Conservation (phyloP, 2,329 filamentous ascomycete species). For the Calonectria ilicicola region DNA sequence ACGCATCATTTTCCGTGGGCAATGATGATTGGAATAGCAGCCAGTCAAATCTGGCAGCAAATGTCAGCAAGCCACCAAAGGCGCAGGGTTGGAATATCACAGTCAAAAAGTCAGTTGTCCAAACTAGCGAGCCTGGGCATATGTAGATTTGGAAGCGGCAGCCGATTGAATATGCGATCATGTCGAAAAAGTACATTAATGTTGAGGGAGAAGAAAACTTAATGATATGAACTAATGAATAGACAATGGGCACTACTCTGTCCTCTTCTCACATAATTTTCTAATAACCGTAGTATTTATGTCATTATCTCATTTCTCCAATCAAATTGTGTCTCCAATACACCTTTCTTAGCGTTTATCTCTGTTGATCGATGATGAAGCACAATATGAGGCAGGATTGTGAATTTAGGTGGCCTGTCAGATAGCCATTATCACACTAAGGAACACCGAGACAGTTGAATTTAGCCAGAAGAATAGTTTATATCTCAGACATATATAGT, state of each 20-base stretch:
- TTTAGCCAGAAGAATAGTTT: too few species aligned
- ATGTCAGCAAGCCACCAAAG: neutral
- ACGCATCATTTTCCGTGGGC: neutral
- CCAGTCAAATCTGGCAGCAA: neutral
- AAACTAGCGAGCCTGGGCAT: neutral
- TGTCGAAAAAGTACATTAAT: neutral
- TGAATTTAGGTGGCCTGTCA: too few species aligned
- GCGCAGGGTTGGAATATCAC: neutral
- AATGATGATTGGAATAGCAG: neutral
- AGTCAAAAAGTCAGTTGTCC: neutral
- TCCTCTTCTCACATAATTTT: too few species aligned
- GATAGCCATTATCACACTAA: too few species aligned
- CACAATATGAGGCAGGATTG: too few species aligned
- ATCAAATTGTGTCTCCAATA: too few species aligned
- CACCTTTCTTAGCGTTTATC: too few species aligned
- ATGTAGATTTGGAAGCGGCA: neutral
- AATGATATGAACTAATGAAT: conserved; percentile 4
- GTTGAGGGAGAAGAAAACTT: neutral
- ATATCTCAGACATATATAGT: too few species aligned
- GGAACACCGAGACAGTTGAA: too few species aligned
- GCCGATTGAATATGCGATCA: neutral
- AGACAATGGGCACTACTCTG: neutral
- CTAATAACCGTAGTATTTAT: too few species aligned
- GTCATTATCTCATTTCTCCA: too few species aligned
- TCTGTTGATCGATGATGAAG: too few species aligned